Evolutionary conservation across 2,329 filamentous ascomycete species (phyloP).

Genomic region (Penicillium brevicompactum): DNA sequence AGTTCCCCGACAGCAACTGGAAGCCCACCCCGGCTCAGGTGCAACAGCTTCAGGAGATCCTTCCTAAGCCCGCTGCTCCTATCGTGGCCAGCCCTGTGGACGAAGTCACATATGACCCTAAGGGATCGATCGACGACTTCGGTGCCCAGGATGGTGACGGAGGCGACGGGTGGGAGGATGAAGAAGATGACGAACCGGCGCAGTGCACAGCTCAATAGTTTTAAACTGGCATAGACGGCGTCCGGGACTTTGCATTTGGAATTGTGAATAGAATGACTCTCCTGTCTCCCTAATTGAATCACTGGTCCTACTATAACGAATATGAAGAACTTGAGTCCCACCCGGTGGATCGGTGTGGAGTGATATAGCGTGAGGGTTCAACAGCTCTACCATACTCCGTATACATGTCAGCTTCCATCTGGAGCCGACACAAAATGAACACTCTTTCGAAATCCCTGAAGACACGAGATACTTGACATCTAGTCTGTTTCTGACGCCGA

Average conservation of each 20-base stretch:
- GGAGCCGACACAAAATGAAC: background rate
- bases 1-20: constrained; percentile 89
- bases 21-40: constrained; percentile 70
- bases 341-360: constrained; percentile 25
- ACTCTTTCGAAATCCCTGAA: background rate
- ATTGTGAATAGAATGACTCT: constrained; percentile 5
- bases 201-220: constrained; percentile 54
- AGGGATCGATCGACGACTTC: constrained; percentile 76
- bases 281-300: background rate
- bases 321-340: background rate
- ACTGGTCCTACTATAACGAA: background rate
- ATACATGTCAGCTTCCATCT: no score
- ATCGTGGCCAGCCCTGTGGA: constrained; percentile 77
- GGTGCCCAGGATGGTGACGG: constrained; percentile 47
- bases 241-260: constrained; percentile 22
- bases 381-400: no score
- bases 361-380: constrained; percentile 48
- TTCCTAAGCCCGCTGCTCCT: constrained; percentile 65
- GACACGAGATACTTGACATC: background rate
- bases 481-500: background rate
- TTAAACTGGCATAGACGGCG: constrained; percentile 33
- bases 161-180: constrained; percentile 52
- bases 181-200: constrained; percentile 49
- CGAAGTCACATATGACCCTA: constrained; percentile 83
- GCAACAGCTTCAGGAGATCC: constrained; percentile 70